Evolutionary conservation across 176 grass and related monocot species (phyloP), one percentile per base, ranked within the genome.

Genomic region (Lolium perenne): DNA sequence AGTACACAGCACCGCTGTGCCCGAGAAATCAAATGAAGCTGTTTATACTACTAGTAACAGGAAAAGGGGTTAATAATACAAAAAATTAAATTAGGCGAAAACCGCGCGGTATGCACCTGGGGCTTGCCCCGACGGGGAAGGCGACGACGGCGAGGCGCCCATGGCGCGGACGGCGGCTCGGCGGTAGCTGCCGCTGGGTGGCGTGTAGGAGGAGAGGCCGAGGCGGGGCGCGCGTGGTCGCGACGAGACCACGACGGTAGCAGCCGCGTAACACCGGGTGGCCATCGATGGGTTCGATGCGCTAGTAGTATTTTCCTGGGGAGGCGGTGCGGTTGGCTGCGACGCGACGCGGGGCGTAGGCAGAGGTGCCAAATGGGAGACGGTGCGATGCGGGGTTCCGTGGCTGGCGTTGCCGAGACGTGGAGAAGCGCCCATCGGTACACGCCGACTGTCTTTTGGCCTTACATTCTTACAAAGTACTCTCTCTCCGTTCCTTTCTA

Each of bases 101-200:
- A 17, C 40, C 18, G 18, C 3, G 22, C 0, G 12, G 57, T 38
- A 84, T 5, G 58, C 25, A 89, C 88, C 83, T 89, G 57, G 77
- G 59, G 83, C 10, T 69, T 85, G 69, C 22, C 70, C 83, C 16
- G 70, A 46, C 2, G 77, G 77, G 40, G 77, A 69, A 2, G 78
- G 49, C 47, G 86, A 87, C 1, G 86, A 87, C 22, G 87, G 15
- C 4, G 77, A 7, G 59, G 82, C 63, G 4, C 82, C 82, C 82
- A 85, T 85, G 60, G 88, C 88, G 48, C 82, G 77, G 43, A 85
- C 82, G 49, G 82, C 13, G 6, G 38, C 7, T 38, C 61, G 40
- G 60, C 83, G 80, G 82, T 20, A 38, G 6, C 59, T 73, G 56
- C n/a, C 10, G n/a, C 70, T 58, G 38, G 71, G 79, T 68, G 38